phyloP scores from a whole-genome alignment of 148 eudicot species.

The Rhododendron ovatum region DNA sequence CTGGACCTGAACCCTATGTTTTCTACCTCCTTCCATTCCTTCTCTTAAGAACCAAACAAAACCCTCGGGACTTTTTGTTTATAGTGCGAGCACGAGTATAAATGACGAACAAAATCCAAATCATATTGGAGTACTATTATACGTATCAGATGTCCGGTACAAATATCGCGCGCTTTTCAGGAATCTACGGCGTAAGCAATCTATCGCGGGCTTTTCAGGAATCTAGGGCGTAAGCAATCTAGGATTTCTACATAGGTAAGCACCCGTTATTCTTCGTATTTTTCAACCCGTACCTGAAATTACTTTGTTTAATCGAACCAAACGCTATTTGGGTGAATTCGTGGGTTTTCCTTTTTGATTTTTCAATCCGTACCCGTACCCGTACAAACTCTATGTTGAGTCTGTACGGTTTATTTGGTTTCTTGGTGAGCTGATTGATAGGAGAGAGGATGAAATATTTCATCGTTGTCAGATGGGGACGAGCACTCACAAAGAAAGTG shows the following conservation, averaged over 20 bases:
- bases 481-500: neutral
- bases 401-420: neutral
- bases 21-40: too few species aligned
- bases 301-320: neutral
- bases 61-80: too few species aligned
- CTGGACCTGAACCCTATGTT: too few species aligned
- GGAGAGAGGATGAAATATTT: neutral
- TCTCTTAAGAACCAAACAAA: too few species aligned
- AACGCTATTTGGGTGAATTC: neutral
- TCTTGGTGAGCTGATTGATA: neutral
- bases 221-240: too few species aligned
- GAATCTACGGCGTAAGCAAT: neutral
- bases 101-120: neutral
- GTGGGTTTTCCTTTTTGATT: neutral
- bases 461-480: neutral
- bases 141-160: too few species aligned
- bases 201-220: too few species aligned
- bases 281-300: neutral
- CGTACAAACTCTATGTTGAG: neutral
- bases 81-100: neutral
- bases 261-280: neutral
- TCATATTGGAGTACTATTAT: neutral
- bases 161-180: neutral
- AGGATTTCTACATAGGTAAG: neutral
- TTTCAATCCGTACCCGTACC: too few species aligned